Conservation (phyloP, 352 stramenopile genomes). For the Blastocystis sp. region DNA sequence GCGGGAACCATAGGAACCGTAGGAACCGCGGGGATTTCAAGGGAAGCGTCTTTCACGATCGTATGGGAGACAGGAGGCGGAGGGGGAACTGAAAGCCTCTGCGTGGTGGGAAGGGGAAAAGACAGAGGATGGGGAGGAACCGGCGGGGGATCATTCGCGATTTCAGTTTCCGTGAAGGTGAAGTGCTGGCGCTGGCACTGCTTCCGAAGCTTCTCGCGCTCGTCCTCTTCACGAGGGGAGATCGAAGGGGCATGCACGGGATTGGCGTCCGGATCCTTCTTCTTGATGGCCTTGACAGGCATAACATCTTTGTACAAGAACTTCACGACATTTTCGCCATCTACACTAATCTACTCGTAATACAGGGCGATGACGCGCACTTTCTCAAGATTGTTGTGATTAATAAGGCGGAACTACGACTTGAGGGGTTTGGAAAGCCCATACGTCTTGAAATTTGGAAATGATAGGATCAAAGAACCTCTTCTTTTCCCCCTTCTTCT, state of each 20-base stretch:
- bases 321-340: slow-evolving; percentile 27
- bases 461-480: neutral
- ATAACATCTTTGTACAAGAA: slow-evolving; percentile 17
- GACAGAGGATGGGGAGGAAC: neutral
- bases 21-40: neutral
- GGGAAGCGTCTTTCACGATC: neutral
- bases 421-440: neutral
- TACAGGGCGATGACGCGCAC: neutral
- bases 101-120: neutral
- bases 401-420: slow-evolving; percentile 12
- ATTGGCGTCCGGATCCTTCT: neutral
- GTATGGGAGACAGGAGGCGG: slow-evolving; percentile 10
- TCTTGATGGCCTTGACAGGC: slow-evolving; percentile 41
- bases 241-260: neutral
- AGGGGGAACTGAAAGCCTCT: neutral
- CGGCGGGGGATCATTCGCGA: neutral
- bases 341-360: slow-evolving; percentile 16
- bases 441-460: slow-evolving; percentile 24
- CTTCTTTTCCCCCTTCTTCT: neutral
- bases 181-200: neutral
- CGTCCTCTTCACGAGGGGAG: neutral
- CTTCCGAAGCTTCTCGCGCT: neutral
- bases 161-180: neutral
- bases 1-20: neutral
- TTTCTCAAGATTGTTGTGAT: neutral